A percentile compares a stretch with the other conserved stretches of the same genome.
Evolutionary conservation across 495 filamentous ascomycete species (phyloP).

Genomic region (Trichodelitschia bisporula): DNA sequence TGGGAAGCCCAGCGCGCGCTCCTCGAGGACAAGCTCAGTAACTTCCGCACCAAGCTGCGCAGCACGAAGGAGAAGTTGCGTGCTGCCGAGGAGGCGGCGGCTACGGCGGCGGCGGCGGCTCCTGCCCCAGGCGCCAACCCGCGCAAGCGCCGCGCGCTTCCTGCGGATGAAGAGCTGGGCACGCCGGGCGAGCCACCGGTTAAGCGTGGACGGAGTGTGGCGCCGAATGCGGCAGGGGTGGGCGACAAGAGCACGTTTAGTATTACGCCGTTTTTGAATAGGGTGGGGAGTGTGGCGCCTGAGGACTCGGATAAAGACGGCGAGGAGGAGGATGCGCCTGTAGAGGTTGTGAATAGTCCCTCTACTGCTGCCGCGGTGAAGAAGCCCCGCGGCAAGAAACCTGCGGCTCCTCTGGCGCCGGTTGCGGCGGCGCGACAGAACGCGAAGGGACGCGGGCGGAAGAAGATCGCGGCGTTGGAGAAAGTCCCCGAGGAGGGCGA

Average conservation of each 20-base stretch:
- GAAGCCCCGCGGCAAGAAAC: constrained; percentile 5
- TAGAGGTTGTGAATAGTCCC: constrained; percentile 5
- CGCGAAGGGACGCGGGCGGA: constrained; percentile 11
- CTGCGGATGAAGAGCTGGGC: constrained; percentile 28
- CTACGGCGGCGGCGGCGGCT: constrained; percentile 18
- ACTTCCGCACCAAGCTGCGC: constrained; percentile 38
- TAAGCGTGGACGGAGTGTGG: constrained; percentile 18
- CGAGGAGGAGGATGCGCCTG: constrained; percentile 4
- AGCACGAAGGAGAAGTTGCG: constrained; percentile 47
- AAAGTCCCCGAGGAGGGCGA: constrained; percentile 24
- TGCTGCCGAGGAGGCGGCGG: constrained; percentile 21
- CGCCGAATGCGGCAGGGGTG: constrained; percentile 17
- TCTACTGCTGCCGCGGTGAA: constrained; percentile 10
- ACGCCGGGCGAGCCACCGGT: constrained; percentile 35
- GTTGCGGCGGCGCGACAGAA: constrained; percentile 9
- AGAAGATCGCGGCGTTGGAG: constrained; percentile 23
- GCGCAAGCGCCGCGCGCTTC: constrained; percentile 22
- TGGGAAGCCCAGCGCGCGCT: constrained; percentile 29
- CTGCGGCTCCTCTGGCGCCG: constrained; percentile 7
- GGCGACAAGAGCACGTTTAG: constrained; percentile 81
- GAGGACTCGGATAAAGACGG: constrained; percentile 15
- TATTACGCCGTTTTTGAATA: constrained; percentile 78
- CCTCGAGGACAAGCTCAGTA: constrained; percentile 41
- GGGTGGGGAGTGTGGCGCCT: constrained; percentile 31
- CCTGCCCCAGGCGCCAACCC: constrained; percentile 14